Percentiles rank a stretch among this genome's conserved stretches.
Evolutionary conservation across 1,284 basidiomycete species (phyloP).

Genomic region (Naganishia sp.): DNA sequence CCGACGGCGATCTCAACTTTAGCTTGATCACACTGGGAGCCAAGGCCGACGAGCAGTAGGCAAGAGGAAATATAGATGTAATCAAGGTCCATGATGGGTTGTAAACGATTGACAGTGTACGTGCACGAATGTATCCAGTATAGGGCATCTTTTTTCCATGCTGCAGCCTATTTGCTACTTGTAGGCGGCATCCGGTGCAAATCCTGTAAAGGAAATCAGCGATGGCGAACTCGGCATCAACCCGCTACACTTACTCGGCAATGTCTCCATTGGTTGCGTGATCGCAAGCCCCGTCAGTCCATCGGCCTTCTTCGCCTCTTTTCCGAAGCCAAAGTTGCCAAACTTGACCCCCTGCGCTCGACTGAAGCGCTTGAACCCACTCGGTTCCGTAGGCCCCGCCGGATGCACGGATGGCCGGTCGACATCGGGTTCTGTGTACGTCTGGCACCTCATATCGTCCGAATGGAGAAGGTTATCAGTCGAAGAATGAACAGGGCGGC

Average conservation of each 20-base stretch:
- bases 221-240: background rate
- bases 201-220: slow-evolving; percentile 13
- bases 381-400: background rate
- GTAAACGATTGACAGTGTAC: background rate
- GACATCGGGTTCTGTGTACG: slow-evolving; percentile 24
- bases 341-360: slow-evolving; percentile 44
- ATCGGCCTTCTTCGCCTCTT: slow-evolving; percentile 72
- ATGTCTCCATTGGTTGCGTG: slow-evolving; percentile 43
- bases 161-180: background rate
- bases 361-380: slow-evolving; percentile 14
- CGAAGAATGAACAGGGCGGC: background rate
- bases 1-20: slow-evolving; percentile 51
- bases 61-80: background rate
- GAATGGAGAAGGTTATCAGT: slow-evolving; percentile 20
- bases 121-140: background rate
- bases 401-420: background rate
- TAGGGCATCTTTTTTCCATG: background rate
- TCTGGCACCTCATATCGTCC: slow-evolving; percentile 1
- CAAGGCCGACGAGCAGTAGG: slow-evolving; percentile 39
- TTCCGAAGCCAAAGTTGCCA: slow-evolving; percentile 70
- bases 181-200: slow-evolving; percentile 11
- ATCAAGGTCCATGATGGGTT: slow-evolving; percentile 6
- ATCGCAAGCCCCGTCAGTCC: slow-evolving; percentile 60
- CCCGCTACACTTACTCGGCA: slow-evolving; percentile 43
- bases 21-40: slow-evolving; percentile 53